Evolutionary conservation across 345 rosid species (phyloP), one percentile per base, ranked within the genome.

Genomic region (Salix brachista): DNA sequence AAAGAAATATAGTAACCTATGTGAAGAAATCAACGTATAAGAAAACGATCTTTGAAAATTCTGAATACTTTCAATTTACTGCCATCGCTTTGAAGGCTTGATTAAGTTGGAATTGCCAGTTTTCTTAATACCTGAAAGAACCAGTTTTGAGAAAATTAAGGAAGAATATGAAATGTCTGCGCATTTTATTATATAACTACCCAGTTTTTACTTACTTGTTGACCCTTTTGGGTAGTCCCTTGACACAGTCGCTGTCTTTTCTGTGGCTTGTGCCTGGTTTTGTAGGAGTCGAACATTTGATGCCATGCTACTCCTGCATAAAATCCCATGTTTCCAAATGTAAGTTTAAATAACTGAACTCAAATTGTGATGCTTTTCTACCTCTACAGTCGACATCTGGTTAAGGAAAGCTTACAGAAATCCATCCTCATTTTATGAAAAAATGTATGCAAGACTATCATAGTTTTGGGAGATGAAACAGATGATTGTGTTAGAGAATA

Each of bases 41-140:
- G 4, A 41, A 36, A 44, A 17, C 48, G 3, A 13, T 6, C 14
- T 44, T 58, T 18, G 73, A 75, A 52, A 13, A 71, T 34, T 50
- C 58, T 13, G 56, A 19, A 69, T 68, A 7, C 54, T 41, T 46
- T 62, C 37, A 50, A 69, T 75, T 86, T 85, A 89, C 73, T 79
- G 80, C 89, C 88, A 88, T 72, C 86, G 76, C 74, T 76, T 85
- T 12, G 87, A 78, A 65, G 91, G 79, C 82, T 86, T 91, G 65
- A 70, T 48, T 11, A 78, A 73, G 78, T 75, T 62, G 42, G 72
- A 54, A 1, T 18, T 79, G 30, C 72, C 46, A 17, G 90, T 72
- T 80, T 73, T 86, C 83, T 76, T 86, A 48, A 72, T 46, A 76
- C 85, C 93, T 93, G 86, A 54, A 77, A 64, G 23, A 23, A 37